Evolutionary conservation across 352 stramenopile species (phyloP).

Genomic region (Globisporangium perplexum): DNA sequence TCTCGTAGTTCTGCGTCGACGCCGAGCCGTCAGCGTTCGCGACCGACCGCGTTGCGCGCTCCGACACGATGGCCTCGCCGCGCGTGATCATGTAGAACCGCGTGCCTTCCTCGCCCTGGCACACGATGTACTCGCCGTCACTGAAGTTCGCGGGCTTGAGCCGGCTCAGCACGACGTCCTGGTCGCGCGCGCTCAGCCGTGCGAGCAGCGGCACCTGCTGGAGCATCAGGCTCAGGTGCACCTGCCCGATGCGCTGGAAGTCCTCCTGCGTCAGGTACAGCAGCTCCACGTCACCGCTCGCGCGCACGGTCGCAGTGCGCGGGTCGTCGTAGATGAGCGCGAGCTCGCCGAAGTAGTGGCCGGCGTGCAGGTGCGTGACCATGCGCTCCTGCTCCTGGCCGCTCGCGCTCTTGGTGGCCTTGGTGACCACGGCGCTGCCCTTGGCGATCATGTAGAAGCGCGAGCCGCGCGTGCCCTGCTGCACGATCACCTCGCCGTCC

Average conservation of each 20-base stretch:
- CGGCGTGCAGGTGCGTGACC: constrained; percentile 86
- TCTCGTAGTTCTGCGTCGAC: constrained; percentile 46
- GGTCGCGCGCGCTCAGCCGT: constrained; percentile 58
- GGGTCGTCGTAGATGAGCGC: constrained; percentile 91
- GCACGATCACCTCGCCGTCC: constrained; percentile 78
- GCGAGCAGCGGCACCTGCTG: constrained; percentile 80
- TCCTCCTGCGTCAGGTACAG: constrained; percentile 84
- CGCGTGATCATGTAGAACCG: constrained; percentile 90
- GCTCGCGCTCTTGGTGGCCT: constrained; percentile 37
- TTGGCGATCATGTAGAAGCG: constrained; percentile 90
- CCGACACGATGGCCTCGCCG: constrained; percentile 76
- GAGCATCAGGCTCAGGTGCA: constrained; percentile 85
- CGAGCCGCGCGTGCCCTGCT: constrained; percentile 78
- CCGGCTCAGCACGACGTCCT: constrained; percentile 77
- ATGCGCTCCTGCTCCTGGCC: constrained; percentile 66
- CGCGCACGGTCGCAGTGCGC: constrained; percentile 72
- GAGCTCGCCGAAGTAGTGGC: constrained; percentile 92
- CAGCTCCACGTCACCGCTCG: constrained; percentile 73
- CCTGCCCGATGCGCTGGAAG: constrained; percentile 83
- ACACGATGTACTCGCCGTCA: constrained; percentile 86
- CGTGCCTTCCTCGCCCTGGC: constrained; percentile 83
- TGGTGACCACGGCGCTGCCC: constrained; percentile 82
- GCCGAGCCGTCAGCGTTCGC: constrained; percentile 6
- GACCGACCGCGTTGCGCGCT: constrained; percentile 36
- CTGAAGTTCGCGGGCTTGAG: constrained; percentile 81